Evolutionary conservation across 2,329 filamentous ascomycete species (phyloP).

Genomic region (Fusarium sambucinum): DNA sequence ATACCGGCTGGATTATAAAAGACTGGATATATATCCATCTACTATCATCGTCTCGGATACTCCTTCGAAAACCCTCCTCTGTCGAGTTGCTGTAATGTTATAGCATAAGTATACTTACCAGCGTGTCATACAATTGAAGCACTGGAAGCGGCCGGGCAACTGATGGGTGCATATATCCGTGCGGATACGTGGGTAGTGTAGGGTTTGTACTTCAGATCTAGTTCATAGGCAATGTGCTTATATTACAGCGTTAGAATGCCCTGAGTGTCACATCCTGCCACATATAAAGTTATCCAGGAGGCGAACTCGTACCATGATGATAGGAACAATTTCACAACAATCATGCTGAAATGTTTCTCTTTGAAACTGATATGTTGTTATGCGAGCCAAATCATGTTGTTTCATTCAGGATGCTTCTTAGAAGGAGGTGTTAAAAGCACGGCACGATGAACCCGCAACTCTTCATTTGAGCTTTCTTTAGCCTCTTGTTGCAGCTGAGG

Average conservation of each 20-base stretch:
- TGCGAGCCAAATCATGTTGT: neutral
- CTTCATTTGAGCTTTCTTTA: neutral
- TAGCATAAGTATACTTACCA: neutral
- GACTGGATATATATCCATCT: neutral
- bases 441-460: neutral
- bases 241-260: neutral
- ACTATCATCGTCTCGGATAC: neutral
- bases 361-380: neutral
- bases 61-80: neutral
- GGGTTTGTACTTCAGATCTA: neutral
- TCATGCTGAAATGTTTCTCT: neutral
- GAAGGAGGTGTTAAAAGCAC: neutral
- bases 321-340: neutral
- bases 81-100: neutral
- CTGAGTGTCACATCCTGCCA: neutral
- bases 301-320: neutral
- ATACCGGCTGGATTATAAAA: neutral
- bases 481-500: neutral
- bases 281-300: neutral
- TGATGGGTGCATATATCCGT: neutral
- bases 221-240: neutral
- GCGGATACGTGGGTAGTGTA: neutral
- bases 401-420: neutral
- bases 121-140: no score
- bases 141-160: neutral